Base-by-base conservation (phyloP, 352 stramenopile genomes). In the Phytophthora sojae region DNA sequence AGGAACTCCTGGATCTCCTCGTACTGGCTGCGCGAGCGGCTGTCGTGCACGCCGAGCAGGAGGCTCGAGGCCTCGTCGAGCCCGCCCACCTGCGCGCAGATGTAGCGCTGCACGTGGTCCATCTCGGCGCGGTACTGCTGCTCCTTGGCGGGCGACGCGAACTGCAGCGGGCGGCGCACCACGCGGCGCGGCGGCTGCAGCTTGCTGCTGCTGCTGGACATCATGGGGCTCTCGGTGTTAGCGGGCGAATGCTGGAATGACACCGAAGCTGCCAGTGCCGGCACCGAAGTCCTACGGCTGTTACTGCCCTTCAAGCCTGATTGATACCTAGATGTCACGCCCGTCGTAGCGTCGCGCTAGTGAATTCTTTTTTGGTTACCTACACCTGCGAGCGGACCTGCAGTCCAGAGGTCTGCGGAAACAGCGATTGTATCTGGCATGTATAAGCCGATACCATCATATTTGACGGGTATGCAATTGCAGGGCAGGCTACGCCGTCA, bases 1-100 rank as follows among this genome's bases (percentile, higher is more conserved):
- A 89, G 67, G 54, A 85, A 89, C 11, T 81, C 69, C 67, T 89
- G 81, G 65, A 89, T 89, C 74, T 89, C 81, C 17, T 83, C 81
- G 57, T 85, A 89, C 45, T 82, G 82, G 53, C 65, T 75, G 61
- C 79, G 77, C 21, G 81, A 82, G 49, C 75, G 79, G n/a, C 64
- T 74, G 56, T 89, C 81, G 61, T 83, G 73, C 39, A 89, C 79
- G n/a, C 79, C 77, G 6, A 88, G 73, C 29, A 85, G 54, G 25
- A 69, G 61, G 35, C 67, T 64, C 8, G 68, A 63, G 45, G 69
- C 58, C 19, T 84, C 79, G 49, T 82, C 63, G 15, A 85, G 69
- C 0, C 65, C 73, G 42, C 79, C 77, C 23, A 85, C 73, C 63
- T 86, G 77, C 1, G 68, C 55, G 26, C 77, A 67, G 30, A 89